phyloP scores from a whole-genome alignment of 768 basidiomycete genomes.

The Agaricus subrufescens region DNA sequence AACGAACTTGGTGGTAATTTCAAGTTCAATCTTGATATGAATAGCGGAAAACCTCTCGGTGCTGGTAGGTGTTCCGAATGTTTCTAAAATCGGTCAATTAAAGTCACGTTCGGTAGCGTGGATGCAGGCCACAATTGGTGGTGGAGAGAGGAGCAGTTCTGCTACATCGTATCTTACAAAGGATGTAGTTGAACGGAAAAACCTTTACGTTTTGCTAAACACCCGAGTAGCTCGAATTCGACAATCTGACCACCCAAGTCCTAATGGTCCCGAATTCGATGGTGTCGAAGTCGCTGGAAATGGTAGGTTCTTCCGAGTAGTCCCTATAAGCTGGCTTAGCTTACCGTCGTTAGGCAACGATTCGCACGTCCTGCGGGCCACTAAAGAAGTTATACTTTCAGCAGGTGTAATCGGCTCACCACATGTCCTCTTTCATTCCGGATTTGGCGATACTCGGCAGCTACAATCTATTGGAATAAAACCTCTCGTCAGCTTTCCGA shows the following conservation, averaged over 20 bases:
- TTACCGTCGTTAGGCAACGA: too few relatives aligned
- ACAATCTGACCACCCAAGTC: slow-evolving; percentile 7
- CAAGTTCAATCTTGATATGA: slow-evolving; percentile 10
- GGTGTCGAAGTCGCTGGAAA: too few relatives aligned
- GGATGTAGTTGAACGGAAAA: slow-evolving; percentile 17
- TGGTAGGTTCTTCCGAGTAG: too few relatives aligned
- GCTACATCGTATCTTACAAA: slow-evolving; percentile 14
- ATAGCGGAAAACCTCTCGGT: slow-evolving; percentile 9
- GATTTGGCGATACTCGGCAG: slow-evolving; percentile 53
- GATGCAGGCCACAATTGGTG: slow-evolving; percentile 11
- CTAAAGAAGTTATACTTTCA: slow-evolving; percentile 41
- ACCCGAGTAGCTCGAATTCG: slow-evolving; percentile 13
- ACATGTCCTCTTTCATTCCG: slow-evolving; percentile 61
- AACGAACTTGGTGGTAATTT: slow-evolving; percentile 9
- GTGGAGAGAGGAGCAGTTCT: slow-evolving; percentile 9
- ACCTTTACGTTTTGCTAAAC: slow-evolving; percentile 25
- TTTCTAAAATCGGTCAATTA: not conserved
- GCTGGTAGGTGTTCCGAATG: not conserved
- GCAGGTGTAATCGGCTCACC: slow-evolving; percentile 50
- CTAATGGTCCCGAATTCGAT: too few relatives aligned
- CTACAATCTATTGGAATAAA: too few relatives aligned
- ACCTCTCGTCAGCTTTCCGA: too few relatives aligned
- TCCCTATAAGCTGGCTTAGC: too few relatives aligned
- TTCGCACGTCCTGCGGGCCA: too few relatives aligned
- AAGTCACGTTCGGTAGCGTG: not conserved